phyloP scores from a whole-genome alignment of 768 basidiomycete species.

The Lentinula sp. region DNA sequence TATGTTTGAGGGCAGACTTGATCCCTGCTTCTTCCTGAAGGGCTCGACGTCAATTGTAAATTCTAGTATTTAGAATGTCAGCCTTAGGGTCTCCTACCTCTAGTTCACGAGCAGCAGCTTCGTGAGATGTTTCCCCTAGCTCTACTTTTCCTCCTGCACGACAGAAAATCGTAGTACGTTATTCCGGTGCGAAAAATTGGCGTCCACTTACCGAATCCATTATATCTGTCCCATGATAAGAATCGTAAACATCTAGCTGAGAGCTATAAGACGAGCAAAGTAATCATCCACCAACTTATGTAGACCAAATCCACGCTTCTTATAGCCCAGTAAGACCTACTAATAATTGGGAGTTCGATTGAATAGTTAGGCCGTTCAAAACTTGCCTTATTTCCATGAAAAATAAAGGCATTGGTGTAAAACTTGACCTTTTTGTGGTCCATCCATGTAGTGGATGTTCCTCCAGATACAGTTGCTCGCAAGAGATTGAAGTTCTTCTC shows the following conservation, averaged over 20 bases:
- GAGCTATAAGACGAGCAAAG: neutral
- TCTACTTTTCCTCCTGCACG: conserved; percentile 71
- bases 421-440: conserved; percentile 32
- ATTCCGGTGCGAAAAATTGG: neutral
- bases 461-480: conserved; percentile 19
- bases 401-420: conserved; percentile 71
- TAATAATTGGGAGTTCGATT: neutral
- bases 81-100: conserved; percentile 29
- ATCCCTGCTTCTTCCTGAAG: conserved; percentile 81
- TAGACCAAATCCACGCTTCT: conserved; percentile 73
- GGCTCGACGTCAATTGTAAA: neutral
- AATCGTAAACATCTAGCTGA: neutral
- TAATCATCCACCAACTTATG: conserved; percentile 34
- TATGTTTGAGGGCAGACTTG: conserved; percentile 53
- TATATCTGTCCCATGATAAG: conserved; percentile 44
- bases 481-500: neutral
- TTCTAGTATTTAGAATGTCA: neutral
- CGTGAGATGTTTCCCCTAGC: conserved; percentile 53
- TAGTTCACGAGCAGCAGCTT: conserved; percentile 77
- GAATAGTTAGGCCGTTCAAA: neutral
- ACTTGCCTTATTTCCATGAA: conserved; percentile 43
- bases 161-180: neutral
- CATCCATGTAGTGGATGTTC: conserved; percentile 44
- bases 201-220: conserved; percentile 65
- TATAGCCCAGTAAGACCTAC: conserved; percentile 68